Evolutionary conservation across 2,329 filamentous ascomycete species (phyloP).

Genomic region (Pseudohalonectria lignicola): DNA sequence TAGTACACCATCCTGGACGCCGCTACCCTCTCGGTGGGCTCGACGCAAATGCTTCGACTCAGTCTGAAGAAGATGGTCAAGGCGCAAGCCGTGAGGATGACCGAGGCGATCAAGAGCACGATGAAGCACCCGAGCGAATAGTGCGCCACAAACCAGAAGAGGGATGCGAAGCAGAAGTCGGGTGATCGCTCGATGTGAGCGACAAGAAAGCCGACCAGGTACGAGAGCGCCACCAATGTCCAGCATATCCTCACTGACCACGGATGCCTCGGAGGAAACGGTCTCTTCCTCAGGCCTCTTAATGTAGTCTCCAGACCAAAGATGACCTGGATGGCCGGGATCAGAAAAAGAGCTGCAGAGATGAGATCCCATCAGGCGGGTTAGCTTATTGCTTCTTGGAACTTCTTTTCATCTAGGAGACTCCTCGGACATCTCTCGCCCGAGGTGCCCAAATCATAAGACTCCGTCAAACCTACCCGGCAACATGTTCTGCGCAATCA

Average conservation of each 20-base stretch:
- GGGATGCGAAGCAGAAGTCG: conserved; percentile 53
- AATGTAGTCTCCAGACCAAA: conserved; percentile 52
- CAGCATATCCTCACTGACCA: conserved; percentile 51
- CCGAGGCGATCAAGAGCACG: conserved; percentile 38
- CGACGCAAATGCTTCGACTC: conserved; percentile 40
- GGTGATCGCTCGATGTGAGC: conserved; percentile 42
- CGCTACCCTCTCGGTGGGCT: conserved; percentile 46
- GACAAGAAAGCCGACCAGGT: conserved; percentile 46
- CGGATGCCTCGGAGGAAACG: conserved; percentile 47
- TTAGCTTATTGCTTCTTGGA: conserved; percentile 12
- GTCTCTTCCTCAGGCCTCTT: conserved; percentile 39
- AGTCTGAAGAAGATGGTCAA: conserved; percentile 46
- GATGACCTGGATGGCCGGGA: conserved; percentile 53
- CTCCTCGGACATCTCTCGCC: no score
- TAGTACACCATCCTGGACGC: conserved; percentile 64
- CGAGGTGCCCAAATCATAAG: no score
- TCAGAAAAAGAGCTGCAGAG: conserved; percentile 41
- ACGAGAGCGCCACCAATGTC: conserved; percentile 33
- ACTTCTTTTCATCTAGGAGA: no score
- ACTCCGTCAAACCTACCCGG: conserved; percentile 33
- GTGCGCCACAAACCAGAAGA: conserved; percentile 55
- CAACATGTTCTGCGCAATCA: conserved; percentile 46
- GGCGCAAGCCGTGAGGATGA: conserved; percentile 37
- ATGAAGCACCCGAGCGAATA: conserved; percentile 49
- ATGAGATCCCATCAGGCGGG: no score